Percentiles rank a stretch among this genome's conserved stretches.
Evolutionary conservation across 2,329 filamentous ascomycete genomes (phyloP).

Genomic region (Botrytis hyacinthi): DNA sequence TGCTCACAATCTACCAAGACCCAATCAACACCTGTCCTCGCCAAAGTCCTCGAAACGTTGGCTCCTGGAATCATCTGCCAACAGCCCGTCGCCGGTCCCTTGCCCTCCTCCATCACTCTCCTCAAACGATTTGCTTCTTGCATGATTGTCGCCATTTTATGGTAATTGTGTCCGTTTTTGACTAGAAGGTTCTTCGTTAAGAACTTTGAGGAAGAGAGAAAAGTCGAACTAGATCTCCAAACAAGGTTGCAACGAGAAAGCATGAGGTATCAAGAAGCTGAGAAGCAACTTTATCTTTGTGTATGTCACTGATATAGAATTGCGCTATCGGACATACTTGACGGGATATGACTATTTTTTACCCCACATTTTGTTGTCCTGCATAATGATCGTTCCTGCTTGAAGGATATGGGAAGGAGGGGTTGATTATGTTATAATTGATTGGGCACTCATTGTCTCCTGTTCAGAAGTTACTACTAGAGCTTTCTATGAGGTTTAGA

Average conservation of each 20-base stretch:
- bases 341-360: not conserved
- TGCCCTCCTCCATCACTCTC: conserved; percentile 49
- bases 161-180: not conserved
- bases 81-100: conserved; percentile 50
- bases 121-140: conserved; percentile 48
- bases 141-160: conserved; percentile 34
- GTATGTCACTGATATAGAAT: not conserved
- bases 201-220: not conserved
- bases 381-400: conserved; percentile 10
- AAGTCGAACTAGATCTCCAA: not conserved
- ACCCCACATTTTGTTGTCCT: conserved; percentile 12
- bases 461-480: not conserved
- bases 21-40: conserved; percentile 63
- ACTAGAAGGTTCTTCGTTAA: not conserved
- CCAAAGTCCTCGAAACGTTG: conserved; percentile 58
- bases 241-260: not conserved
- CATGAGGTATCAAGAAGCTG: not conserved
- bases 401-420: not conserved
- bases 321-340: conserved; percentile 7
- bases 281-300: not conserved
- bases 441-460: not conserved
- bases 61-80: conserved; percentile 63
- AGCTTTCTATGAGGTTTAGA: not conserved
- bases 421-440: not conserved
- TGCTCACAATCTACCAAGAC: conserved; percentile 61